Evolutionary conservation across 371 early-diverging fungal genomes (phyloP), one percentile per base, ranked within the genome.

Genomic region (Coemansia sp.): DNA sequence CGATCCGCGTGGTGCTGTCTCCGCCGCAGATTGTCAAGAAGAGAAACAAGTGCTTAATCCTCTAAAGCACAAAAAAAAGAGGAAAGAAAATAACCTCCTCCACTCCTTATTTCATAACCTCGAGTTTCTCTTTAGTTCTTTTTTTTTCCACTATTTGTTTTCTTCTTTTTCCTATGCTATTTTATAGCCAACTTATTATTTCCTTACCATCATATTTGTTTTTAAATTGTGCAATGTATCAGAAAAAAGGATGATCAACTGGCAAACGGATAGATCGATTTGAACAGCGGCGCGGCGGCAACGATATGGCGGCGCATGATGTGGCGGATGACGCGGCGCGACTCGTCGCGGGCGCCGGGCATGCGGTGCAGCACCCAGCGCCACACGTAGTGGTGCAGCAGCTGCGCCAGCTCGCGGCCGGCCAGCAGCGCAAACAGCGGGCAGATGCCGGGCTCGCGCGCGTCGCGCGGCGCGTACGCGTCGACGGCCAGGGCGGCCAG

Each of bases 1-100:
- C 97, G 42, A 97, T 97, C 66, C 88, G 97, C 51, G 97, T 97
- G n/a, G 98, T 93, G 9, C 81, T 97, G 56, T 81, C 82, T 62
- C 91, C 92, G 39, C 80, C 83, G 30, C 78, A 81, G 68, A 78
- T 81, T 55, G 77, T 80, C 55, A 88, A 80, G 69, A 82, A 81
- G 70, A 78, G 77, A 64, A 90, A 88, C 83, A 83, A 81, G 69
- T 91, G 92, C 81, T 55, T 85, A 47, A 82, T 91, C 64, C 84
- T 91, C 61, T 91, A 87, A 82, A 26, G 26, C 26, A 26, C 26
- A 20, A 26, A 26, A 26, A 26, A 26, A 26, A 26, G 26, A 26
- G 26, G 26, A 26, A 26, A 26, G 26, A 26, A 26, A 26, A 26
- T 26, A 12, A 5, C 40, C 34, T 55, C 35, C 34, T 52, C 39